A percentile compares a stretch with the other conserved stretches of the same genome.
These are phyloP conservation scores for Sclerotinia minor DNA, from an alignment of 2,329 filamentous ascomycete species.

Conservation along the genomic window DNA sequence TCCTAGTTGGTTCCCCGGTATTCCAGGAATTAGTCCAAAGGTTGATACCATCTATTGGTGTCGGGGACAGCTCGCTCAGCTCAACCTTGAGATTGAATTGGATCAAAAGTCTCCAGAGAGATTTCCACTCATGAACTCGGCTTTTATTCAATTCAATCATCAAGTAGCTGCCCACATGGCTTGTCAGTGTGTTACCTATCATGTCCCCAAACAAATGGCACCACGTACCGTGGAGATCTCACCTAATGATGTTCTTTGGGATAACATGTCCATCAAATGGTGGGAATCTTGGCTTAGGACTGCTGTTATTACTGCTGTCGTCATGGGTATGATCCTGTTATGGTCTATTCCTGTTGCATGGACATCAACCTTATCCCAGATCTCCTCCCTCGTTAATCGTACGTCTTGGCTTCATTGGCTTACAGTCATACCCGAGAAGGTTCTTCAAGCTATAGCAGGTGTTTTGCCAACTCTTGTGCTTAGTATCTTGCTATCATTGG, in stretches of 20 bases:
- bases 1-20: slow-evolving; percentile 68
- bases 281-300: slow-evolving; percentile 75
- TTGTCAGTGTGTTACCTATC: slow-evolving; percentile 87
- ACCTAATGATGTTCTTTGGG: slow-evolving; percentile 90
- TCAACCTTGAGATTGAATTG: slow-evolving; percentile 88
- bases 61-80: slow-evolving; percentile 77
- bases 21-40: slow-evolving; percentile 83
- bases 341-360: slow-evolving; percentile 92
- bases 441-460: slow-evolving; percentile 71
- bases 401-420: slow-evolving; percentile 73
- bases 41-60: slow-evolving; percentile 95
- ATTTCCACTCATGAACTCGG: slow-evolving; percentile 91
- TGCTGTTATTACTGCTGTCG: slow-evolving; percentile 61
- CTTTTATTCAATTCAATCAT: slow-evolving; percentile 98
- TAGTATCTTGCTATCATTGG: slow-evolving; percentile 72
- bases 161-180: slow-evolving; percentile 98
- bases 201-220: slow-evolving; percentile 89
- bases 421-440: slow-evolving; percentile 61
- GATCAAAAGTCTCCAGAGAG: slow-evolving; percentile 84
- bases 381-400: slow-evolving; percentile 65
- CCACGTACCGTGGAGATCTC: slow-evolving; percentile 92
- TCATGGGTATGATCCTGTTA: slow-evolving; percentile 75
- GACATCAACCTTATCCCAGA: slow-evolving; percentile 77
- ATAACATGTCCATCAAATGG: slow-evolving; percentile 95
- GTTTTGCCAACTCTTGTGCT: slow-evolving; percentile 78